Percentiles rank a stretch among this genome's conserved stretches.
phyloP scores from a whole-genome alignment of 2,329 filamentous ascomycete genomes.

The Colletotrichum limetticola region DNA sequence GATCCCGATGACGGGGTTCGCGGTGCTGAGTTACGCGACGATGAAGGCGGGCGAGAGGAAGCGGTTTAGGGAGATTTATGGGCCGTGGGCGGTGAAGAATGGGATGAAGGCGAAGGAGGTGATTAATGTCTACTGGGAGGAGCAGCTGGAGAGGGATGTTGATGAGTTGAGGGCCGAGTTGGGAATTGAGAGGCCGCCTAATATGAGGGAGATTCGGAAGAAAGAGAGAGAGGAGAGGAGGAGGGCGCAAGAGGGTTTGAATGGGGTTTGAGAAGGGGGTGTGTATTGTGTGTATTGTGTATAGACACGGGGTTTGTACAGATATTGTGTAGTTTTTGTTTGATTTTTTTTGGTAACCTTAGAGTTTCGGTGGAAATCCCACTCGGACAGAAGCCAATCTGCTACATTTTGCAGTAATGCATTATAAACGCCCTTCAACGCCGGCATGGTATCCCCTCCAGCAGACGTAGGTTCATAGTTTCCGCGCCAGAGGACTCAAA shows the following conservation, averaged over 20 bases:
- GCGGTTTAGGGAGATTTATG: slow-evolving; percentile 78
- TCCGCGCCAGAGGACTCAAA: neutral
- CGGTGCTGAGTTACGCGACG: slow-evolving; percentile 85
- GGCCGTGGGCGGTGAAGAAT: slow-evolving; percentile 92
- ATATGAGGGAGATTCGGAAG: slow-evolving; percentile 82
- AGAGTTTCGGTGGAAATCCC: slow-evolving; percentile 2
- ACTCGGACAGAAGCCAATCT: slow-evolving; percentile 17
- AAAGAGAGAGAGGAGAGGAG: slow-evolving; percentile 75
- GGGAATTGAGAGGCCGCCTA: slow-evolving; percentile 88
- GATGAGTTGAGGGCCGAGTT: slow-evolving; percentile 78
- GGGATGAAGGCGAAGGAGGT: slow-evolving; percentile 81
- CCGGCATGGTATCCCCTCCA: neutral
- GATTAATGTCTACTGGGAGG: slow-evolving; percentile 98
- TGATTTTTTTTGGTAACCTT: neutral
- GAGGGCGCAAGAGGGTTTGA: slow-evolving; percentile 63
- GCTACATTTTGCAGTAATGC: slow-evolving; percentile 23
- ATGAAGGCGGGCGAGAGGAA: slow-evolving; percentile 83
- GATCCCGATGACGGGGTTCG: slow-evolving; percentile 93
- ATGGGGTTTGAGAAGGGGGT: neutral
- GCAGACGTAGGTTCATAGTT: neutral
- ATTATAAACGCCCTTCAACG: slow-evolving; percentile 30
- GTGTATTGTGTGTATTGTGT: neutral
- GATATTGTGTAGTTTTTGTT: slow-evolving; percentile 22
- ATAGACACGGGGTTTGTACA: neutral
- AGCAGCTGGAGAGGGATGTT: slow-evolving; percentile 87